Evolutionary conservation across 2,329 filamentous ascomycete species (phyloP), one percentile per base, ranked within the genome.

Genomic region (Allantophomopsis cytisporea): DNA sequence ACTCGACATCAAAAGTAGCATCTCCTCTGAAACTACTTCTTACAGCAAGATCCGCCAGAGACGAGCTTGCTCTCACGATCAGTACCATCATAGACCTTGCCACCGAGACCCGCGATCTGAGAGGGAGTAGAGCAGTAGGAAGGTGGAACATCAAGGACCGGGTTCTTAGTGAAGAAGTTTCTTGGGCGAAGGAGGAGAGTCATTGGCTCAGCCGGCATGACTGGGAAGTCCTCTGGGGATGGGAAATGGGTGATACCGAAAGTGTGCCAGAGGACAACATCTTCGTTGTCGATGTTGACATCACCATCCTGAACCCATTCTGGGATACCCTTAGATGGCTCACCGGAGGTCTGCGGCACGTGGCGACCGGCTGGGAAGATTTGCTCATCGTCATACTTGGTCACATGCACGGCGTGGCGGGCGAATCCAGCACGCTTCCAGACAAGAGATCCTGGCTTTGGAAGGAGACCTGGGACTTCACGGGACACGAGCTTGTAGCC

Each of bases 171-270:
- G 45, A 74, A 74, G 59, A 76, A 76, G 48, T 76, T 73, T 10
- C 71, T 65, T 0, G 72, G 71, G 46, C 73, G 69, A 43, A 76
- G 55, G 39, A 67, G 60, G n/a, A 76, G 62, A 50, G 68, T 71
- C 71, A 94, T 88, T 1, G 84, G 83, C 65, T 88, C 83, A 0
- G 75, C 82, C 0, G 86, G 86, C 87, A 94, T 94, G 50, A 94
- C 69, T 21, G 88, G 88, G 65, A 85, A 94, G 59, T 94, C 88
- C 56, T 95, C 88, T 0, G 87, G 86, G 0, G 83, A 66, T 0
- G 88, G 87, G 65, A 94, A 89, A 57, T 94, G 88, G 1, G 82
- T 89, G 30, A 94, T 68, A 30, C 88, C 88, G 53, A 94, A 95
- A 0, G 86, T 94, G 62, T 94, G 87, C 87, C 87, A 95, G 13